Percentiles rank a stretch among this genome's conserved stretches.
phyloP scores from a whole-genome alignment of 495 filamentous ascomycete genomes.

The Hyphodiscus hymeniophilus region DNA sequence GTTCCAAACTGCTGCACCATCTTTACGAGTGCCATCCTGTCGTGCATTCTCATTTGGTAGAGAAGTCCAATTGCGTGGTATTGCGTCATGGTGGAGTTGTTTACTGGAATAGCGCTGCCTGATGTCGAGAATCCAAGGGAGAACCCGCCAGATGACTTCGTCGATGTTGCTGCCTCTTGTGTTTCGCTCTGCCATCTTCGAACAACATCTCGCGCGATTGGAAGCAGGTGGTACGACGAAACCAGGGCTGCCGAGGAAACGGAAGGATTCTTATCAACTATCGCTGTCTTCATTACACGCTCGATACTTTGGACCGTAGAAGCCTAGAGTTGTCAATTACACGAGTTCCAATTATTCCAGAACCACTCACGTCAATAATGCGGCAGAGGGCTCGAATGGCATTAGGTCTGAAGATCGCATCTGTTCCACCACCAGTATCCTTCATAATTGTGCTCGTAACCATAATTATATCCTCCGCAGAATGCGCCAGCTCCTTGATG shows the following conservation, averaged over 20 bases:
- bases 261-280: conserved; percentile 97
- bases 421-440: conserved; percentile 91
- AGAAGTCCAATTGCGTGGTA: conserved; percentile 97
- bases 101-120: conserved; percentile 59
- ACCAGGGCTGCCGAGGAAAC: conserved; percentile 96
- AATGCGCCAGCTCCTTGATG: conserved; percentile 91
- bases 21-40: conserved; percentile 98
- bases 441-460: conserved; percentile 99
- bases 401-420: conserved; percentile 93
- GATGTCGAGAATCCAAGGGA: conserved; percentile 79
- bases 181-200: conserved; percentile 98
- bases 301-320: conserved; percentile 98
- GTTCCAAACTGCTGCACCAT: conserved; percentile 98
- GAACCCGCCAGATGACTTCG: conserved; percentile 82
- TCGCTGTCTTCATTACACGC: conserved; percentile 96
- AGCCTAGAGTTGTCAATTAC: conserved; percentile 45
- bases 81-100: conserved; percentile 88
- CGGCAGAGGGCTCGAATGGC: conserved; percentile 92
- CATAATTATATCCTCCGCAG: conserved; percentile 99
- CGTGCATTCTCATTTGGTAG: conserved; percentile 96
- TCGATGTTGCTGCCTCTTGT: conserved; percentile 86
- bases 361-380: conserved; percentile 79
- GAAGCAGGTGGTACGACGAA: conserved; percentile 96
- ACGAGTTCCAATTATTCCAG: background rate
- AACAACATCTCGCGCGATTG: conserved; percentile 90